These are phyloP conservation scores for Fonsecaea erecta DNA, from an alignment of 2,329 filamentous ascomycete species.

Conservation along the genomic window DNA sequence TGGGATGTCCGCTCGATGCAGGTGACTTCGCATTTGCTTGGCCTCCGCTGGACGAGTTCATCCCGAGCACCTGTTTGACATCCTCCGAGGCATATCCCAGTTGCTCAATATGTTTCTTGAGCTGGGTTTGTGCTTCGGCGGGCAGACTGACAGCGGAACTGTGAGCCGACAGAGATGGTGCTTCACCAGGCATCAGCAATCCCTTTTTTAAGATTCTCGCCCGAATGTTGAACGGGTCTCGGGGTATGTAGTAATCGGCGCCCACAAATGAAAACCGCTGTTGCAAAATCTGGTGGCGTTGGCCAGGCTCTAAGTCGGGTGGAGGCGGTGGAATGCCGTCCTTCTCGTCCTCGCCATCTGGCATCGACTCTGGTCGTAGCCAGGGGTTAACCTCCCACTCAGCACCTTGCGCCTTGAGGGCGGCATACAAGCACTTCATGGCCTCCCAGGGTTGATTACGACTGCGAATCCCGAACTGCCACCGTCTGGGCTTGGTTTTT, in stretches of 20 bases:
- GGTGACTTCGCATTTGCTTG: constrained; percentile 26
- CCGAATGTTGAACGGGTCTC: constrained; percentile 92
- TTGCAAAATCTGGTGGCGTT: constrained; percentile 46
- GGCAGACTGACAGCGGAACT: constrained; percentile 45
- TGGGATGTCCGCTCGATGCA: constrained; percentile 22
- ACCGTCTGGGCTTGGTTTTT: constrained; percentile 75
- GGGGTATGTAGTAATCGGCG: constrained; percentile 78
- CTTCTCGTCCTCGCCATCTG: constrained; percentile 35
- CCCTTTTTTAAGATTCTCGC: constrained; percentile 86
- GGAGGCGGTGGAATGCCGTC: constrained; percentile 40
- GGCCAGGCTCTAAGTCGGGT: constrained; percentile 41
- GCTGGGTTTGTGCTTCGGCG: constrained; percentile 39
- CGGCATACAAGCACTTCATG: constrained; percentile 92
- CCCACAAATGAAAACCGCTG: constrained; percentile 51
- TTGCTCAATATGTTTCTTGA: constrained; percentile 39
- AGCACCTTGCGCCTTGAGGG: constrained; percentile 82
- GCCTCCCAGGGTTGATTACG: constrained; percentile 94
- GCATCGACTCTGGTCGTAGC: constrained; percentile 22
- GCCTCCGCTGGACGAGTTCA: constrained; percentile 26
- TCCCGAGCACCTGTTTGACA: constrained; percentile 33
- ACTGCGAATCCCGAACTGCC: constrained; percentile 97
- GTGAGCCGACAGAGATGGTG: constrained; percentile 57
- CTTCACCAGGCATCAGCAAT: constrained; percentile 61
- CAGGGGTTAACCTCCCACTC: constrained; percentile 68
- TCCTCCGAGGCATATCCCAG: constrained; percentile 37